A percentile compares a stretch with the other conserved stretches of the same genome.
phyloP scores from a whole-genome alignment of 495 filamentous ascomycete species.

The Cercophora samala region DNA sequence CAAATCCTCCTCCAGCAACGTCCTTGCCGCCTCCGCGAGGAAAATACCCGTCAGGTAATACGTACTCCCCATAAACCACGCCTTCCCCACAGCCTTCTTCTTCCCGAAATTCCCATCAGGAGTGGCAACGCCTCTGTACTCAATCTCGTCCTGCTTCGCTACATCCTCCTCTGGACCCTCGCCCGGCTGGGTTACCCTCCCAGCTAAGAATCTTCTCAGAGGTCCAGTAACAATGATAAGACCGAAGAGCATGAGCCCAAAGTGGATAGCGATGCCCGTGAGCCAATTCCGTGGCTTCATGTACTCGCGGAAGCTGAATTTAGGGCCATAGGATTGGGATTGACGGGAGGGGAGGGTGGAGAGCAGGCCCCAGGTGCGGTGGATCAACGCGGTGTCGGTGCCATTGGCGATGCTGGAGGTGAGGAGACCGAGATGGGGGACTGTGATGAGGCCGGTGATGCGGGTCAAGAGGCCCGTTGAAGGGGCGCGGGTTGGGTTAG shows the following conservation, averaged over 20 bases:
- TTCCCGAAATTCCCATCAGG: slow-evolving; percentile 47
- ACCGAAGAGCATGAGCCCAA: slow-evolving; percentile 49
- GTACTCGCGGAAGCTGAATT: slow-evolving; percentile 71
- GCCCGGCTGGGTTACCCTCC: slow-evolving; percentile 61
- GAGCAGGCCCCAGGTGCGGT: slow-evolving; percentile 74
- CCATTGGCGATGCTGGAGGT: slow-evolving; percentile 57
- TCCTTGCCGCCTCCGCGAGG: slow-evolving; percentile 66
- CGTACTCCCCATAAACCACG: slow-evolving; percentile 57
- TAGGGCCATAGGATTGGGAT: slow-evolving; percentile 60
- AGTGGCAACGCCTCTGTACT: slow-evolving; percentile 63
- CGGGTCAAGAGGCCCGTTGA: slow-evolving; percentile 42
- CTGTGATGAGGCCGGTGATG: slow-evolving; percentile 57
- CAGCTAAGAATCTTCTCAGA: slow-evolving; percentile 32
- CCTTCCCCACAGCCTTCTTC: slow-evolving; percentile 56
- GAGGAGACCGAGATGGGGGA: slow-evolving; percentile 65
- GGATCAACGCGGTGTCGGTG: slow-evolving; percentile 64
- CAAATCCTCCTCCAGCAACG: slow-evolving; percentile 57
- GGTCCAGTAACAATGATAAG: slow-evolving; percentile 48
- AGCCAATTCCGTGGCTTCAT: slow-evolving; percentile 59
- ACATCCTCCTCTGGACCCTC: slow-evolving; percentile 60
- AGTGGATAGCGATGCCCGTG: slow-evolving; percentile 55
- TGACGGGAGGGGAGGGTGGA: slow-evolving; percentile 41
- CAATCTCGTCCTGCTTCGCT: slow-evolving; percentile 54
- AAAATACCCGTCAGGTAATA: slow-evolving; percentile 70
- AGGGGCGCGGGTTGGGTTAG: slow-evolving; percentile 46